These are phyloP conservation scores for Ophiocordyceps camponoti-leonardi DNA, from an alignment of 2,329 filamentous ascomycete species.

Conservation along the genomic window DNA sequence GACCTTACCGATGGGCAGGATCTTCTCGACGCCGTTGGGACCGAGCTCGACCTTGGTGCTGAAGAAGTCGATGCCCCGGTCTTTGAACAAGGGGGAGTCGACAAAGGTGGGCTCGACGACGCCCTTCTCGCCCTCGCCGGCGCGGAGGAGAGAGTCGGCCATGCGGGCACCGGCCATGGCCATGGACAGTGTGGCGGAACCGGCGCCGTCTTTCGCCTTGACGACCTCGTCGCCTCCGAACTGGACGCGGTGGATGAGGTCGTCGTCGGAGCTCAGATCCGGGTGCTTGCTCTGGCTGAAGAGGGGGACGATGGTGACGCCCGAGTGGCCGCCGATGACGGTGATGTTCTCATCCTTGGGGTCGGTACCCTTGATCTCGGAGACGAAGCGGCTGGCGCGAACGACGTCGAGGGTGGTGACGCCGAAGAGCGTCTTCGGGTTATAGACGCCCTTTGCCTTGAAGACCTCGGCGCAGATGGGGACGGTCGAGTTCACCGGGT, in stretches of 20 bases:
- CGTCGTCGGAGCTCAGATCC: slow-evolving; percentile 60
- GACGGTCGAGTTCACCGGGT: slow-evolving; percentile 99
- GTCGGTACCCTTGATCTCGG: slow-evolving; percentile 79
- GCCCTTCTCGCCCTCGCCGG: slow-evolving; percentile 82
- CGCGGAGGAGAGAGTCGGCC: slow-evolving; percentile 86
- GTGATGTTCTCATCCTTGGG: slow-evolving; percentile 87
- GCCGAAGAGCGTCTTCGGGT: slow-evolving; percentile 97
- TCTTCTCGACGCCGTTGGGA: slow-evolving; percentile 89
- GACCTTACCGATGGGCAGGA: slow-evolving; percentile 71
- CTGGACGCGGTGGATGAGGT: slow-evolving; percentile 86
- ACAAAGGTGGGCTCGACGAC: slow-evolving; percentile 94
- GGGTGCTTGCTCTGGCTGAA: slow-evolving; percentile 87
- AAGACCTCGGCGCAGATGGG: slow-evolving; percentile 94
- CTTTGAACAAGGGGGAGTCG: slow-evolving; percentile 94
- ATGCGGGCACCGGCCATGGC: slow-evolving; percentile 77
- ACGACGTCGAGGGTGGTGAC: slow-evolving; percentile 98
- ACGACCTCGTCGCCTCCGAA: slow-evolving; percentile 99
- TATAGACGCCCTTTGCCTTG: slow-evolving; percentile 91
- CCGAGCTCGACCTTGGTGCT: slow-evolving; percentile 89
- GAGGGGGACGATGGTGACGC: slow-evolving; percentile 94
- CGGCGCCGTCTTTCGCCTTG: slow-evolving; percentile 95
- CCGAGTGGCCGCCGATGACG: slow-evolving; percentile 93
- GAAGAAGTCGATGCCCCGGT: slow-evolving; percentile 96
- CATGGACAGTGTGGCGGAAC: slow-evolving; percentile 96
- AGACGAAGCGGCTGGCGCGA: slow-evolving; percentile 94